These are phyloP conservation scores for Elsinoe necatrix DNA, from an alignment of 2,329 filamentous ascomycete genomes.

Conservation along the genomic window DNA sequence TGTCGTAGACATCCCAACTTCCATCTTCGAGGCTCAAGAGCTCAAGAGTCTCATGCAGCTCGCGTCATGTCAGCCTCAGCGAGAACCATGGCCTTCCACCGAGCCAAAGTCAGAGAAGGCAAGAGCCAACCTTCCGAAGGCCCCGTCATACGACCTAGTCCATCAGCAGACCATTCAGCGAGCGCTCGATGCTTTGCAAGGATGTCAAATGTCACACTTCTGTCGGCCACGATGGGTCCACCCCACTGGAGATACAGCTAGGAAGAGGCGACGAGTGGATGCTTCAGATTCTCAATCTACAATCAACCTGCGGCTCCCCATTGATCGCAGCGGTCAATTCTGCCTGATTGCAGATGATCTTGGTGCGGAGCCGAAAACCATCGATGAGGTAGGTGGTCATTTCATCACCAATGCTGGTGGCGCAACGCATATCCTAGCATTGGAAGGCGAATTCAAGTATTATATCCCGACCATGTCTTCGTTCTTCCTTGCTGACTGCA, in stretches of 20 bases:
- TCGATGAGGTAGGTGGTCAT: too few relatives aligned
- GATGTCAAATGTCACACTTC: slow-evolving; percentile 12
- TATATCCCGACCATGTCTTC: slow-evolving; percentile 43
- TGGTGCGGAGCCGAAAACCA: not conserved
- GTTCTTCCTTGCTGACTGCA: slow-evolving; percentile 43
- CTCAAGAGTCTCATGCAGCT: slow-evolving; percentile 18
- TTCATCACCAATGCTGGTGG: too few relatives aligned
- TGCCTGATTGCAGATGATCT: not conserved
- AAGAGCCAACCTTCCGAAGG: slow-evolving; percentile 33
- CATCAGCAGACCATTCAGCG: slow-evolving; percentile 33
- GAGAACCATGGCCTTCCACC: slow-evolving; percentile 45
- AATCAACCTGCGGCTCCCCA: too few relatives aligned
- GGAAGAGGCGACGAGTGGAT: not conserved
- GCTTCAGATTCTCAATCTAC: not conserved
- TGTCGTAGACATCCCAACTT: slow-evolving; percentile 61
- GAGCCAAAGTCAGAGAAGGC: slow-evolving; percentile 46
- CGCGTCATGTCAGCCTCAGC: slow-evolving; percentile 39
- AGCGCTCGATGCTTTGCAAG: slow-evolving; percentile 32
- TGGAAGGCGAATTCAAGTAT: slow-evolving; percentile 23
- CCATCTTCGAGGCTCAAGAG: slow-evolving; percentile 59
- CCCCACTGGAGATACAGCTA: too few relatives aligned
- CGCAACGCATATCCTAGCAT: too few relatives aligned
- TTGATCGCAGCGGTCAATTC: too few relatives aligned
- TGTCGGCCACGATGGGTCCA: not conserved
- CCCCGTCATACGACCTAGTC: slow-evolving; percentile 27